Evolutionary conservation across 306 rosid species (phyloP).

Genomic region (Prunus persica): Prunus_persica_NCBIv2 NC_034012.1:10895501-10896000

Average conservation of each 20-base stretch:
- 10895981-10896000: no score
- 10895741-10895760: not conserved
- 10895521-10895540: conserved; percentile 96
- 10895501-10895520: conserved; percentile 83
- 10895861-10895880: not conserved
- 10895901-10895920: not conserved
- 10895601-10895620: not conserved
- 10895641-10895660: conserved; percentile 4
- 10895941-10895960: not conserved
- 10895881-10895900: not conserved
- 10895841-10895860: not conserved
- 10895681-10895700: not conserved
- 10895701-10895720: not conserved
- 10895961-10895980: no score
- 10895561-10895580: conserved; percentile 71
- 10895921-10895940: not conserved
- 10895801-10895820: not conserved
- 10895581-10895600: conserved; percentile 16
- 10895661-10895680: not conserved
- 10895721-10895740: not conserved
- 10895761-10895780: not conserved
- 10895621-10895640: not conserved
- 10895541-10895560: conserved; percentile 89
- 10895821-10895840: not conserved
- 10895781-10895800: not conserved